These are phyloP conservation scores for Cordyceps pruinosa DNA, from an alignment of 2,329 filamentous ascomycete species.

Conservation along the genomic window DNA sequence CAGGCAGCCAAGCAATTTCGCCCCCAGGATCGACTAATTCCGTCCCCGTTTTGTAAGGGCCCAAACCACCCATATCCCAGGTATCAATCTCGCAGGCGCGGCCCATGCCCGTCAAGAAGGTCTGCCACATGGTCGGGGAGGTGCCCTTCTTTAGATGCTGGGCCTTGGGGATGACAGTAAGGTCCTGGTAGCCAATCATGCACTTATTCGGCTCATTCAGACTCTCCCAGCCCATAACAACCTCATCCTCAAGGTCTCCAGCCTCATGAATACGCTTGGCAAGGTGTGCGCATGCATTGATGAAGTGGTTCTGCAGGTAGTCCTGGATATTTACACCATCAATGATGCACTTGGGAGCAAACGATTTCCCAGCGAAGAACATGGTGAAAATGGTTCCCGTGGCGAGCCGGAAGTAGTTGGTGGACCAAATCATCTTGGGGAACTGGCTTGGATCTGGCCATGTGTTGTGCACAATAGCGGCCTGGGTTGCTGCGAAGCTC, in stretches of 20 bases:
- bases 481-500: conserved; percentile 78
- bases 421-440: conserved; percentile 99
- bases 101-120: conserved; percentile 84
- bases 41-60: conserved; percentile 82
- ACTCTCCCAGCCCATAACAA: conserved; percentile 93
- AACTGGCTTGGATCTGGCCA: conserved; percentile 78
- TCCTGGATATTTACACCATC: conserved; percentile 95
- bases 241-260: conserved; percentile 76
- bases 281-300: conserved; percentile 72
- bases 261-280: conserved; percentile 82
- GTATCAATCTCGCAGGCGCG: conserved; percentile 82
- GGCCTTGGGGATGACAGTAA: conserved; percentile 74
- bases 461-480: conserved; percentile 90
- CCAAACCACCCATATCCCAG: conserved; percentile 90
- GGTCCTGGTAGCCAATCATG: conserved; percentile 73
- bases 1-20: conserved; percentile 73
- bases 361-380: conserved; percentile 85
- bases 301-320: conserved; percentile 81
- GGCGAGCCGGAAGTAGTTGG: conserved; percentile 85
- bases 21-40: conserved; percentile 83
- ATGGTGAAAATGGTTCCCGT: conserved; percentile 89
- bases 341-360: conserved; percentile 93
- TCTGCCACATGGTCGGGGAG: conserved; percentile 89
- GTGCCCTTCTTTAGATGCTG: conserved; percentile 91
- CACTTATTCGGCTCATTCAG: conserved; percentile 93